Evolutionary conservation across 257 asterid species (phyloP), one percentile per base, ranked within the genome.

Genomic region (Solanum sparsipilum): DNA sequence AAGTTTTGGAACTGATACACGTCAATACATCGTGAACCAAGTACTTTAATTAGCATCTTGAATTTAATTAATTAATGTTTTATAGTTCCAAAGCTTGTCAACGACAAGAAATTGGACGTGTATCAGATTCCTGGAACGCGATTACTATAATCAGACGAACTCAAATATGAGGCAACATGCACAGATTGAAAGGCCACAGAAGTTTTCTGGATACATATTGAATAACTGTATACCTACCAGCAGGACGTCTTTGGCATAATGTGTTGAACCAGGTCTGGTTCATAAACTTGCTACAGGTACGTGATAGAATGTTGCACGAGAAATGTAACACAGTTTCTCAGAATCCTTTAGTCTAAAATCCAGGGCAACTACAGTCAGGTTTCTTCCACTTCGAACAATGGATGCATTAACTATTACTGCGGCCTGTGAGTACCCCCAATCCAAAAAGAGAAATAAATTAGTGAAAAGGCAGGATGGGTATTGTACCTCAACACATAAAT

Each of bases 311-410:
- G 97, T 96, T 58, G 97, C 94, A 0, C 94, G 98, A 72, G 95
- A 88, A 91, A 90, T 88, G 93, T 91, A 94, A 13, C 91, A 92
- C 92, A 95, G 46, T 70, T 90, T 89, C 44, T 91, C 93, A 4
- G 97, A 91, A 72, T 92, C 95, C 91, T 93, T 93, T 18, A 87
- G 90, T 82, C 93, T 93, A 89, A 94, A 97, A 84, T 93, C 92
- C 36, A 94, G 90, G 52, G 94, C 90, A 90, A 95, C 94, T 60
- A 93, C 91, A 6, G 98, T 92, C 73, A 97, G 71, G 90, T 92
- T 97, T 91, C 98, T 93, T 91, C 99, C 99, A 56, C 96, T 95
- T 92, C 98, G 91, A 41, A 94, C 81, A 65, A 94, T 93, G 13
- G 95, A 88, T 25, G 94, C 97, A 89, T 96, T 95, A 58, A 95